Percentiles rank a stretch among this genome's conserved stretches.
These are phyloP conservation scores for Pilobolus umbonatus DNA, from an alignment of 192 early-diverging fungal genomes.

Conservation along the genomic window DNA sequence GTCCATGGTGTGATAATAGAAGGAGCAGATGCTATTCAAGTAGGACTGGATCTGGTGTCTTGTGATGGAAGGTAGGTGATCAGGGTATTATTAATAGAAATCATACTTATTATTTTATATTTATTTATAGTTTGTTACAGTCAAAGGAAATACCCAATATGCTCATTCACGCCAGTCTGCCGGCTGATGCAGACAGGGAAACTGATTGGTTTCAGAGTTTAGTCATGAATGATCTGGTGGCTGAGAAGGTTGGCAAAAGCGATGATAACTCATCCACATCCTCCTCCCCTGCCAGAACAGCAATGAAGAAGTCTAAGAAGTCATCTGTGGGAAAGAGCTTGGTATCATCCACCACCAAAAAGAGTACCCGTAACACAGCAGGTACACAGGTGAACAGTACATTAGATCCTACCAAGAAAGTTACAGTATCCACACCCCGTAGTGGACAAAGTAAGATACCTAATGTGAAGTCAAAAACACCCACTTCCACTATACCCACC, in stretches of 20 bases:
- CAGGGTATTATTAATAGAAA: constrained; percentile 1
- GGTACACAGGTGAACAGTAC: neutral
- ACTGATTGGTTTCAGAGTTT: constrained; percentile 3
- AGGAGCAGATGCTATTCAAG: constrained; percentile 9
- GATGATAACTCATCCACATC: neutral
- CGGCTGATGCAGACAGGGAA: neutral
- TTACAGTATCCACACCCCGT: neutral
- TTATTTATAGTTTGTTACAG: neutral
- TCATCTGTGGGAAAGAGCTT: neutral
- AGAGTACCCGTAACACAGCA: neutral
- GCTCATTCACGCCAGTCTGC: constrained; percentile 2
- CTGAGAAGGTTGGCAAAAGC: no score
- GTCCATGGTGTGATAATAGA: constrained; percentile 9
- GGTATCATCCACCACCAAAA: neutral
- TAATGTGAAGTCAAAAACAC: no score
- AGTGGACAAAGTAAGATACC: no score
- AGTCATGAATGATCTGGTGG: no score
- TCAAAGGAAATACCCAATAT: neutral
- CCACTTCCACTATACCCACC: no score
- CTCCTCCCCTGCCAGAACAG: neutral
- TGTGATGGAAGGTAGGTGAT: neutral
- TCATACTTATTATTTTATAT: neutral
- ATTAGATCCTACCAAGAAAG: constrained; percentile 1
- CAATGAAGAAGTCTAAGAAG: neutral
- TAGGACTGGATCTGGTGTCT: neutral